phyloP scores from a whole-genome alignment of 2,329 filamentous ascomycete species.

The Penicillium sclerotigenum region DNA sequence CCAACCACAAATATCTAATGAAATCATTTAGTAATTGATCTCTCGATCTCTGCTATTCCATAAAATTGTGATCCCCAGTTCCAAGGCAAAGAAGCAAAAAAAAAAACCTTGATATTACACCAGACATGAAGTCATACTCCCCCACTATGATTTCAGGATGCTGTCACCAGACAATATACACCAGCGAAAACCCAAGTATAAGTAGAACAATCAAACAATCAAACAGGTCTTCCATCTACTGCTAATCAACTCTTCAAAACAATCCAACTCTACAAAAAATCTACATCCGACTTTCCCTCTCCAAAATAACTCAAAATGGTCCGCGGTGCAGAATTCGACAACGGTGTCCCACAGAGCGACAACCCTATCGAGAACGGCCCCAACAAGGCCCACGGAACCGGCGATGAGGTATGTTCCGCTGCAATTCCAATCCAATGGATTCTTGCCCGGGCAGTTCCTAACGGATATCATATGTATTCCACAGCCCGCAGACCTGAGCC shows the following conservation, averaged over 20 bases:
- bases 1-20: neutral
- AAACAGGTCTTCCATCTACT: too few species aligned
- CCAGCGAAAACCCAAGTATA: neutral
- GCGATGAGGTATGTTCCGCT: slow-evolving; percentile 26
- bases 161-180: slow-evolving; percentile 19
- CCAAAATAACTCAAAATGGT: slow-evolving; percentile 31
- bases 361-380: slow-evolving; percentile 37
- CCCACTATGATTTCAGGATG: slow-evolving; percentile 36
- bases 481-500: slow-evolving; percentile 31
- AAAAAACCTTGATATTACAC: slow-evolving; percentile 2
- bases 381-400: slow-evolving; percentile 37
- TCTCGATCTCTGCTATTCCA: neutral
- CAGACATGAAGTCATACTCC: slow-evolving; percentile 29
- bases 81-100: slow-evolving; percentile 2
- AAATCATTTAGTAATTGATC: neutral
- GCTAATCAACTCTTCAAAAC: too few species aligned
- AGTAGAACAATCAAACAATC: neutral
- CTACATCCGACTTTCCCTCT: neutral
- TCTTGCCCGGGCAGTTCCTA: neutral
- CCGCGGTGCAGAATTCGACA: slow-evolving; percentile 42
- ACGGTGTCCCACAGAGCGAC: slow-evolving; percentile 38
- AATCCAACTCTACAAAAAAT: neutral
- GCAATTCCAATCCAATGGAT: neutral
- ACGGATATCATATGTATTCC: too few species aligned
- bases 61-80: neutral